Percentiles rank a stretch among this genome's conserved stretches.
Evolutionary conservation across 2,329 filamentous ascomycete genomes (phyloP).

Genomic region (Didymella segeticola): DNA sequence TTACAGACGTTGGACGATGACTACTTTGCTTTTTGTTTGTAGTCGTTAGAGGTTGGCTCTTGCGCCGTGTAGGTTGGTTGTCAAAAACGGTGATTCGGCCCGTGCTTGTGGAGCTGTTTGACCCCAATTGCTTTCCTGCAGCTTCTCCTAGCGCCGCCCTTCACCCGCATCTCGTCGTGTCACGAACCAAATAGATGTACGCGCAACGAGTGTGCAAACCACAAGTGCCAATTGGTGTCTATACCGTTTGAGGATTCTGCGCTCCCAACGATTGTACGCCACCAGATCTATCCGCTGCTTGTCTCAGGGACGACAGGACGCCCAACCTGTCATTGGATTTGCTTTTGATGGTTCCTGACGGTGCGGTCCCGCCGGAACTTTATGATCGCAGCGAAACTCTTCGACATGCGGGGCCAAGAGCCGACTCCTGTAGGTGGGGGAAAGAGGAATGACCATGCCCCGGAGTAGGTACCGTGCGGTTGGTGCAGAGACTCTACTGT

Average conservation of each 20-base stretch:
- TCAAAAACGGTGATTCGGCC: conserved; percentile 3
- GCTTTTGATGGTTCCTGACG: conserved; percentile 3
- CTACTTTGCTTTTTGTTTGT: conserved; percentile 5
- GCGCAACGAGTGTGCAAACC: neutral
- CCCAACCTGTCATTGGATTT: conserved; percentile 5
- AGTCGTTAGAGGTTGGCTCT: neutral
- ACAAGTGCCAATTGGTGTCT: neutral
- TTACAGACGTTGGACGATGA: conserved; percentile 1
- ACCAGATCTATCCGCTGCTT: conserved; percentile 9
- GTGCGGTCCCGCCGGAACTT: neutral
- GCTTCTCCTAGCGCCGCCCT: neutral
- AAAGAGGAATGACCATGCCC: neutral
- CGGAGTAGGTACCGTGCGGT: neutral
- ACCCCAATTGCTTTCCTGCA: conserved; percentile 2
- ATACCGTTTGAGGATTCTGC: neutral
- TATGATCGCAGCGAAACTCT: neutral
- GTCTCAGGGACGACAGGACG: conserved; percentile 3
- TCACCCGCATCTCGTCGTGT: conserved; percentile 2
- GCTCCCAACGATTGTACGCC: conserved; percentile 5
- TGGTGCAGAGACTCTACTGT: neutral
- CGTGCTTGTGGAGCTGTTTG: conserved; percentile 3
- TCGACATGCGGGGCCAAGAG: neutral
- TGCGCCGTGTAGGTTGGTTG: neutral
- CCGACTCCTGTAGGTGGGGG: neutral
- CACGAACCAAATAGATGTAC: conserved; percentile 1